These are phyloP conservation scores for Hemileia vastatrix DNA, from an alignment of 1,284 basidiomycete genomes.

Conservation along the genomic window DNA sequence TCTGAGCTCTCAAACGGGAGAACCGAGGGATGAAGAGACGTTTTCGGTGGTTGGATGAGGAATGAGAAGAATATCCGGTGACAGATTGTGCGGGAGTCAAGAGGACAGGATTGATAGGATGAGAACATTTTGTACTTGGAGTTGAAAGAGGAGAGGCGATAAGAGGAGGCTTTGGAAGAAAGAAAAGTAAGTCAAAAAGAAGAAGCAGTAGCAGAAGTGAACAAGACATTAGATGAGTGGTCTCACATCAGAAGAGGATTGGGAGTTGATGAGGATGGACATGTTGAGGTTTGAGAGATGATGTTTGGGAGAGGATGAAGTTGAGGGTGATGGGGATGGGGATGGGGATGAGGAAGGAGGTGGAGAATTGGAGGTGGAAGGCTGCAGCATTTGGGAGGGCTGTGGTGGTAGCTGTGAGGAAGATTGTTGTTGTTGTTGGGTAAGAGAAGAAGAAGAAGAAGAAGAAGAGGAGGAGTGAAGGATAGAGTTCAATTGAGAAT, in stretches of 20 bases:
- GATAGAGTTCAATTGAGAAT: too few species aligned
- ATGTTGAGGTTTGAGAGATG: not conserved
- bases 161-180: not conserved
- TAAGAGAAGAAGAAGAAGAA: too few species aligned
- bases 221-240: not conserved
- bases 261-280: not conserved
- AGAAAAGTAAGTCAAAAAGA: not conserved
- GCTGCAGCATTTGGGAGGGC: too few species aligned
- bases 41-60: not conserved
- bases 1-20: slow-evolving; percentile 11
- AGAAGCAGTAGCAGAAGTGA: not conserved
- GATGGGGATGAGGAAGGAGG: not conserved
- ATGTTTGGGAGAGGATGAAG: not conserved
- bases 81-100: not conserved
- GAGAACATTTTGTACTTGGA: not conserved
- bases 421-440: too few species aligned
- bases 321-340: not conserved
- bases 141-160: not conserved
- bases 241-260: not conserved
- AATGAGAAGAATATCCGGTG: slow-evolving; percentile 1
- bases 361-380: not conserved
- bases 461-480: too few species aligned
- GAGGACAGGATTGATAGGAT: not conserved
- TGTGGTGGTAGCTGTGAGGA: too few species aligned
- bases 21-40: slow-evolving; percentile 2